phyloP scores from a whole-genome alignment of 225 moss, liverwort and hornwort species.

The Marchantia polymorpha region DNA sequence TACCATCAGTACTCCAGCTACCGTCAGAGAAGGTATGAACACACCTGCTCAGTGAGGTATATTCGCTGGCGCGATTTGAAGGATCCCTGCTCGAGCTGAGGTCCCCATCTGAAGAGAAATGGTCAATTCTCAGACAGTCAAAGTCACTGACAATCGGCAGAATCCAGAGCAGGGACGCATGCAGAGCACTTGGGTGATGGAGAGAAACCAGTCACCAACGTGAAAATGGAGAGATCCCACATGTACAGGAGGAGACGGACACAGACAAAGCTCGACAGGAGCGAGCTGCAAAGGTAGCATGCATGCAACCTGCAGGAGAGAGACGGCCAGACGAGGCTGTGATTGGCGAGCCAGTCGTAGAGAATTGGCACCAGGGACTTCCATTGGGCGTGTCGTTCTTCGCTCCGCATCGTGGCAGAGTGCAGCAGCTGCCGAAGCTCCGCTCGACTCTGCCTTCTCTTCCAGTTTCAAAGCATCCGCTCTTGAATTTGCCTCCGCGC shows the following conservation, averaged over 20 bases:
- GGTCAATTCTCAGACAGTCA: neutral
- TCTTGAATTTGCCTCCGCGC: no score
- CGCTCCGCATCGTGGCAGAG: conserved; percentile 31
- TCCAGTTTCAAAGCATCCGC: no score
- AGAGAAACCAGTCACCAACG: neutral
- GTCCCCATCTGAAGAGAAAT: conserved; percentile 65
- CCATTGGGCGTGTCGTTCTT: conserved; percentile 73
- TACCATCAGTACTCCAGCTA: neutral
- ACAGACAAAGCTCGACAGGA: neutral
- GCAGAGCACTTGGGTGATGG: neutral
- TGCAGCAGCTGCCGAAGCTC: no score
- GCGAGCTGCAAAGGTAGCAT: neutral
- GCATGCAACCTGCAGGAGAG: conserved; percentile 76
- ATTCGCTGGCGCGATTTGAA: conserved; percentile 73
- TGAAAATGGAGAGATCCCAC: no score
- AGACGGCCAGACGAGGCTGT: conserved; percentile 94
- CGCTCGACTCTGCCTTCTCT: neutral
- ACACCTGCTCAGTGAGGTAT: conserved; percentile 78
- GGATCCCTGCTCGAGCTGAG: conserved; percentile 61
- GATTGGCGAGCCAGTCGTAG: conserved; percentile 96
- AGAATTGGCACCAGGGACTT: conserved; percentile 83
- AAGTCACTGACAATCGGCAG: neutral
- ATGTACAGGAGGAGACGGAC: no score
- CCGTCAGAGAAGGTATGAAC: neutral
- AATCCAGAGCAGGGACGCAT: neutral